Base-by-base conservation (phyloP, 2,329 filamentous ascomycete genomes). In the Rhynchosporium agropyri region DNA sequence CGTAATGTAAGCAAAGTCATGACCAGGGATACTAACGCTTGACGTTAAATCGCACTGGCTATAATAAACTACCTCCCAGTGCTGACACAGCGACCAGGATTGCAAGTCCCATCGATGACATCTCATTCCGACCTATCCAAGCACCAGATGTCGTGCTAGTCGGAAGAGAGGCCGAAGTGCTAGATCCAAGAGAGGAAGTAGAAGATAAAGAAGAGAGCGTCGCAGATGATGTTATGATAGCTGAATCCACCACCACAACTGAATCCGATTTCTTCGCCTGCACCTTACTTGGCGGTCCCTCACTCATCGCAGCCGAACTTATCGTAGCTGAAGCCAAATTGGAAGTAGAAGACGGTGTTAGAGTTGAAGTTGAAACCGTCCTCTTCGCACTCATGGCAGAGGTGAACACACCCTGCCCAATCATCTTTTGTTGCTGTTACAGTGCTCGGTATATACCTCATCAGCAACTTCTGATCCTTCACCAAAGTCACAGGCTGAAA, bases 401-500 rank as follows among this genome's bases (percentile, higher is more conserved):
- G 6, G 50, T 40, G 20, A 28, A 40, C 20, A 40, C 36, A 9
- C 33, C 38, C 36, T 12, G 12, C 51, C 38, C 33, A 10, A 15
- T 12, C 36, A 42, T 36, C 36, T 4, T 53, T 33, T 9, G n/a
- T 36, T 1, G 12, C 36, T 33, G 51, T 54, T 33, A 42, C 26
- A n/a, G 40, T 58, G 1, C 51, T 36, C n/a, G 49, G 58, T 1
- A 45, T 64, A 58, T 63, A 59, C 4, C 64, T 68, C 48, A 69
- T 49, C 12, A 69, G 20, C 40, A 42, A 36, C 13, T 45, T 54
- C 12, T 62, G 55, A 28, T 63, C 56, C 3, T 60, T 53, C 7
- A 61, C 61, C 9, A 69, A 10, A 3, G 50, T 38, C 20, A 69
- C 58, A 26, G 42, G 31, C 3, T 60, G 63, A 43, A 69, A 67